Conservation (phyloP, 2,329 filamentous ascomycete species). For the Furcasterigmium furcatum region DNA sequence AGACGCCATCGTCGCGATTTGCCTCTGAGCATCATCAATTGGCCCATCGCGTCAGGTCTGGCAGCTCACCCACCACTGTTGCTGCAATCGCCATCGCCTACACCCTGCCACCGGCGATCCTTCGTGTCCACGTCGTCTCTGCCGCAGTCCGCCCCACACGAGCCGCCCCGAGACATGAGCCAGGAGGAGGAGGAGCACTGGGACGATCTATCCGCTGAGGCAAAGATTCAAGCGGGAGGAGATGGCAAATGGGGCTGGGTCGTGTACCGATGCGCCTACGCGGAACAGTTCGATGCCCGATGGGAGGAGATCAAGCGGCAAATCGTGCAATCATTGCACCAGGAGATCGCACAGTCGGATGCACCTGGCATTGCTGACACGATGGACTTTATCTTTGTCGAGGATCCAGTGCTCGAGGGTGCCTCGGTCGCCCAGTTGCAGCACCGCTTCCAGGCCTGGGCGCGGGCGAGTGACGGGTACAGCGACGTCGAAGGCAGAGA, state of each 20-base stretch:
- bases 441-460: slow-evolving; percentile 9
- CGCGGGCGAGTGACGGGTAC: not conserved
- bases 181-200: not conserved
- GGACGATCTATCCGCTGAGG: not conserved
- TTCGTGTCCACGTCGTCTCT: not conserved
- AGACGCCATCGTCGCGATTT: too few relatives aligned
- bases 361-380: slow-evolving; percentile 7
- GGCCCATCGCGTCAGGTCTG: too few relatives aligned
- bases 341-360: slow-evolving; percentile 5
- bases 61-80: not conserved
- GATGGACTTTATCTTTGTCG: slow-evolving; percentile 13
- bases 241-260: not conserved
- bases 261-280: slow-evolving; percentile 1
- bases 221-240: not conserved
- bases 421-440: slow-evolving; percentile 9
- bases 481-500: not conserved
- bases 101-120: not conserved
- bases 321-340: not conserved
- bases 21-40: too few relatives aligned
- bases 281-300: not conserved
- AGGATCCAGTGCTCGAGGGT: slow-evolving; percentile 12
- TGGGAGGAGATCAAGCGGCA: not conserved
- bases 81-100: not conserved
- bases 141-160: not conserved
- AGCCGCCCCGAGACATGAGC: not conserved